Base-by-base conservation (phyloP, 306 rosid genomes). In the Malus asiatica region DNA sequence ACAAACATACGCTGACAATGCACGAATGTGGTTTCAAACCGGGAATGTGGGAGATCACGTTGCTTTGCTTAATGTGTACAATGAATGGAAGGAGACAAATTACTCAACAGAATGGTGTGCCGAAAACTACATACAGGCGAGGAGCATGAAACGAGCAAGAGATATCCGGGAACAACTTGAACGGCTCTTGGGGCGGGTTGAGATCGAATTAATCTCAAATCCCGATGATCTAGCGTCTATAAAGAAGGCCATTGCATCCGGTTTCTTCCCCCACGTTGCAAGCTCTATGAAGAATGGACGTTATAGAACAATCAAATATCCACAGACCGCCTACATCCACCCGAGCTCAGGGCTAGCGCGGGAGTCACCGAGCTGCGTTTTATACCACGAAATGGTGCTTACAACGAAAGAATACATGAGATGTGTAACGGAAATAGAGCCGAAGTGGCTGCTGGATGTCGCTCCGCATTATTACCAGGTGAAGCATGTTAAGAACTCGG, bases 131-230 rank as follows among this genome's bases (percentile, higher is more conserved):
- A 87, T 95, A 69, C 95, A 93, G 93, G 96, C 89, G 51, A 89
- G 98, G 86, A 92, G 98, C 82, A 95, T 92, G 96, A 90, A 90
- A 80, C 91, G 90, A 80, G 98, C 97, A 1, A 90, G 96, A 82
- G 98, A 95, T 81, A 70, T 92, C 52, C 84, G 96, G 48, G 97
- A 89, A 83, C 97, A 95, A 84, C 97, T 95, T 46, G 86, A 87
- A 72, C 88, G 96, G 71, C 87, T 95, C 20, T 44, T 95, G 78
- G 96, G 90, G 83, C 88, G 97, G 88, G 97, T 95, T 58, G 30
- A 10, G 63, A 58, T 58, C 4, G 63, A 92, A 81, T 42, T 88
- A 8, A 83, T 87, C 42, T 82, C 98, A 48, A 88, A 86, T 79
- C 25, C 66, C 2, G 76, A 45, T 74, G 97, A 90, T 72, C 83